Evolutionary conservation across 257 asterid species (phyloP).

Genomic region (Solanum tacnaense): DNA sequence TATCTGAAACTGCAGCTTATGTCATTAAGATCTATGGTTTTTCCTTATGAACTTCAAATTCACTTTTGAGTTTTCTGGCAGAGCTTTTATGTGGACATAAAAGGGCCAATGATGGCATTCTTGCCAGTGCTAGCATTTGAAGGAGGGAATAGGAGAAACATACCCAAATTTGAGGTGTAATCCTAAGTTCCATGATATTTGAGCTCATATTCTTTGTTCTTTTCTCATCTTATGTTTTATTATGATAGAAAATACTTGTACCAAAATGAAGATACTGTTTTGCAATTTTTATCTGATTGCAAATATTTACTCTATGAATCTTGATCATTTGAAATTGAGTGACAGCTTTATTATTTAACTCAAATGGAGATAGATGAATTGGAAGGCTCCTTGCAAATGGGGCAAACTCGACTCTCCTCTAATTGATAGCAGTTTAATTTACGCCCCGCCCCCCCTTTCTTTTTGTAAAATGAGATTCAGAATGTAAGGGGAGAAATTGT

Average conservation of each 20-base stretch:
- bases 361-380: not conserved
- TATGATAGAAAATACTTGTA: not conserved
- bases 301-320: not conserved
- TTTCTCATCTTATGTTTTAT: not conserved
- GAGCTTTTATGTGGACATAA: constrained; percentile 87
- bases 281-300: not conserved
- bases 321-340: not conserved
- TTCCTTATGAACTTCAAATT: not conserved
- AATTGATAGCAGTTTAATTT: not conserved
- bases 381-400: not conserved
- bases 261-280: not conserved
- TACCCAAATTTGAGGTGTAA: constrained; percentile 82
- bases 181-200: not conserved
- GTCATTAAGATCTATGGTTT: not conserved
- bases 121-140: constrained; percentile 93
- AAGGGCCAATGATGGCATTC: constrained; percentile 72
- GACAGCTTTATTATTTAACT: not conserved
- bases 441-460: not conserved
- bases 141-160: constrained; percentile 95
- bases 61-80: constrained; percentile 11
- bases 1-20: not conserved
- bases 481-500: not conserved
- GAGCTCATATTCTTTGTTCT: not conserved
- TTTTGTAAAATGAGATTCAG: not conserved
- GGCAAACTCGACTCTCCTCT: not conserved